Evolutionary conservation across 805 yeast species (phyloP).

Genomic region (Alloascoidea africana): DNA sequence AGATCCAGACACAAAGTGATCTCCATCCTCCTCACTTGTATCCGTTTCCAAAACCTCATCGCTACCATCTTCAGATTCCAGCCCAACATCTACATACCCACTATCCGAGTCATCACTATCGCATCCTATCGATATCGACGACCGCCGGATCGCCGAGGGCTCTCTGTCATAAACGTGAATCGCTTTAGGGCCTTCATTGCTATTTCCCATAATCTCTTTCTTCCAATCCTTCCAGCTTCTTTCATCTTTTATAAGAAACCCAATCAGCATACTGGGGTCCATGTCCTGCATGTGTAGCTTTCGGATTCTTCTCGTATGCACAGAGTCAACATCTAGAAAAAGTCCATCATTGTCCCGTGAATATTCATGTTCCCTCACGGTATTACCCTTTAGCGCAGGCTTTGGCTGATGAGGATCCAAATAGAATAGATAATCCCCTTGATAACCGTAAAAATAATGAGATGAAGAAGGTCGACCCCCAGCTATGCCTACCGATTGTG

Average conservation of each 20-base stretch:
- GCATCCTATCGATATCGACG: too few species aligned
- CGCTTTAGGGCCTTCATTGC: conserved; percentile 7
- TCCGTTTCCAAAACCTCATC: conserved; percentile 4
- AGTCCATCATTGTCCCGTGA: conserved; percentile 4
- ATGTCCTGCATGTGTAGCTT: conserved; percentile 41
- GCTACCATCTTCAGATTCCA: conserved; percentile 3
- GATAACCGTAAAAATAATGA: conserved; percentile 80
- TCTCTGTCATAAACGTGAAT: conserved; percentile 9
- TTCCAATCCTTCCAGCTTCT: conserved; percentile 48
- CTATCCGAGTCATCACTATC: too few species aligned
- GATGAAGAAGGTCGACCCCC: conserved; percentile 96
- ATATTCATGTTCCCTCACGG: too few species aligned
- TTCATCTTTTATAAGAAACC: conserved; percentile 38
- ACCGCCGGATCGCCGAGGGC: conserved; percentile 5
- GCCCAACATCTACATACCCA: too few species aligned
- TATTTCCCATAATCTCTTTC: conserved; percentile 3
- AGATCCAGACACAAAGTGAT: conserved; percentile 6
- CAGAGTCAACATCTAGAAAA: conserved; percentile 19
- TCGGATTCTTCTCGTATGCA: conserved; percentile 39
- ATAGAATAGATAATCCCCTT: conserved; percentile 54
- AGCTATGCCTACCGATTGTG: conserved; percentile 80
- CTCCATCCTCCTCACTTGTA: conserved; percentile 7
- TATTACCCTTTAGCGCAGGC: conserved; percentile 27
- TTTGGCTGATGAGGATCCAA: conserved; percentile 87
- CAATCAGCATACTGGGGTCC: conserved; percentile 95